Conservation (phyloP, 495 filamentous ascomycete genomes). For the Xylaria flabelliformis region DNA sequence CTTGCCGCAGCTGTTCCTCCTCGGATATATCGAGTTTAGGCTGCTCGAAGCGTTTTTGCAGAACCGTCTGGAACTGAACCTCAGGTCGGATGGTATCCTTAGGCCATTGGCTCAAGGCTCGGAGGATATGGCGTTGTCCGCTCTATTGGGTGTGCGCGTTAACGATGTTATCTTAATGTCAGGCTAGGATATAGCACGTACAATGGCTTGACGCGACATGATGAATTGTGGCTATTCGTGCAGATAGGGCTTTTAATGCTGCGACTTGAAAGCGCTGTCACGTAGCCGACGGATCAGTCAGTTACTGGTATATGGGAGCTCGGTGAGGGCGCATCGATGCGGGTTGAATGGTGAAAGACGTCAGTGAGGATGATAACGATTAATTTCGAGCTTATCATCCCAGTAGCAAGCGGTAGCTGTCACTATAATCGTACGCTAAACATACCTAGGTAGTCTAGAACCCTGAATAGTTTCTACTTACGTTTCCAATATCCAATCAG, state of each 20-base stretch:
- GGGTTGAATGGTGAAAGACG: slow-evolving; percentile 9
- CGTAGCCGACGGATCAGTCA: neutral
- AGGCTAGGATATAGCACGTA: slow-evolving; percentile 22
- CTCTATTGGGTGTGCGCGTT: slow-evolving; percentile 37
- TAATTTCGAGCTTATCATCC: neutral
- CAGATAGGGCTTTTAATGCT: neutral
- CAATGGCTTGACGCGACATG: slow-evolving; percentile 41
- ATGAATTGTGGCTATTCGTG: neutral
- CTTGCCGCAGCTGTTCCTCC: slow-evolving; percentile 56
- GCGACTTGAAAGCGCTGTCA: neutral
- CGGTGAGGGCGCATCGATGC: neutral
- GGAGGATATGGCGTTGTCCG: slow-evolving; percentile 63
- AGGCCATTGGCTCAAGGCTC: slow-evolving; percentile 79
- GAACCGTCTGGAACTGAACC: slow-evolving; percentile 72
- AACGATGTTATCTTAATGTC: slow-evolving; percentile 22
- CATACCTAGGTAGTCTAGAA: neutral
- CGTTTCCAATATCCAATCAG: slow-evolving; percentile 1
- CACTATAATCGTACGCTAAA: neutral
- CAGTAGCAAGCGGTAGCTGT: neutral
- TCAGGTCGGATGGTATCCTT: slow-evolving; percentile 77
- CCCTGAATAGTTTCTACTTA: neutral
- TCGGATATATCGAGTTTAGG: slow-evolving; percentile 37
- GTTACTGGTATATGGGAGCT: slow-evolving; percentile 2
- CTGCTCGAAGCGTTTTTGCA: slow-evolving; percentile 66
- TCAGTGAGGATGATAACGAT: slow-evolving; percentile 5